A percentile compares a stretch with the other conserved stretches of the same genome.
Conservation (phyloP, 2,329 filamentous ascomycete genomes). For the Trichoderma koningiopsis region DNA sequence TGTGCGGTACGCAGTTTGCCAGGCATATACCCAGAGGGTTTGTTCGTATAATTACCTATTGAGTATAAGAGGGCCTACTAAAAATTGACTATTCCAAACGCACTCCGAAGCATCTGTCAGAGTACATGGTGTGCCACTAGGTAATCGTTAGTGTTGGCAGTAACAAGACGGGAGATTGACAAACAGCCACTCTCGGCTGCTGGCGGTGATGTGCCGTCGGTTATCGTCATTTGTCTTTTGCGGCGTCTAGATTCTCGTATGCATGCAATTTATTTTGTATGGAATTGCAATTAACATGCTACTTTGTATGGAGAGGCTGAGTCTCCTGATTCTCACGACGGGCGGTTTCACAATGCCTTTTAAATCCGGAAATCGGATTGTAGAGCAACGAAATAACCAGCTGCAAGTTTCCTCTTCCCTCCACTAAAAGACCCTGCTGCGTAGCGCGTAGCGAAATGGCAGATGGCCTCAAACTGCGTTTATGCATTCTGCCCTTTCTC, state of each 20-base stretch:
- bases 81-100: not conserved
- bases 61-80: not conserved
- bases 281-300: not conserved
- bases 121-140: not conserved
- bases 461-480: not conserved
- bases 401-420: not conserved
- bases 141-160: not conserved
- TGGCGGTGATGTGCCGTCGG: conserved; percentile 13
- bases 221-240: not conserved
- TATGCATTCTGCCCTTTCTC: not conserved
- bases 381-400: not conserved
- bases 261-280: conserved; percentile 9
- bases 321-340: conserved; percentile 8
- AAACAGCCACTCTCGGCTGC: not conserved
- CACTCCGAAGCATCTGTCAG: not conserved
- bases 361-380: not conserved
- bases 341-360: conserved; percentile 12
- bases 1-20: not conserved
- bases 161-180: not conserved
- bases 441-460: not conserved
- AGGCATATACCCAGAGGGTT: not conserved
- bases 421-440: not conserved
- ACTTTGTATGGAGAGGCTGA: not conserved
- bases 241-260: conserved; percentile 6
- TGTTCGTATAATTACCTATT: not conserved